These are phyloP conservation scores for Claviceps maximensis DNA, from an alignment of 2,329 filamentous ascomycete species.

Conservation along the genomic window DNA sequence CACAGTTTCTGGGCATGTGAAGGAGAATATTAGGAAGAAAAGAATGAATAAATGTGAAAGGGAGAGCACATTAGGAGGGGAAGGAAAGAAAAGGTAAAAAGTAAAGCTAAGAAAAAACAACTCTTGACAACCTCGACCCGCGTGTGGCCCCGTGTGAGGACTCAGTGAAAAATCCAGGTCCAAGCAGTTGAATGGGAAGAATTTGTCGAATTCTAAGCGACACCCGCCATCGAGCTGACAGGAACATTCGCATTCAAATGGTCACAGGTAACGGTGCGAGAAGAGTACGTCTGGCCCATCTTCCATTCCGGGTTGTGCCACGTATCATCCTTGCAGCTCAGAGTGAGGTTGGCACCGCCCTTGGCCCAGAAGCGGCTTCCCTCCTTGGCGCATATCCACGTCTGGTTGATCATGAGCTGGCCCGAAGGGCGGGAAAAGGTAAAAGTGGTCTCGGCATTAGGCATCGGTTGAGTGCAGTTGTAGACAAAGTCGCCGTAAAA, in stretches of 20 bases:
- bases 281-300: slow-evolving; percentile 19
- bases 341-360: slow-evolving; percentile 15
- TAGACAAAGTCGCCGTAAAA: slow-evolving; percentile 35
- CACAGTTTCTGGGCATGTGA: too few relatives aligned
- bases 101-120: neutral
- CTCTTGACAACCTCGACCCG: too few relatives aligned
- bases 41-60: neutral
- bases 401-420: slow-evolving; percentile 32
- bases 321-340: slow-evolving; percentile 15
- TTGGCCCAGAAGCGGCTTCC: slow-evolving; percentile 17
- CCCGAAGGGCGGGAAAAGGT: slow-evolving; percentile 25
- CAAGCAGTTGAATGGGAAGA: neutral
- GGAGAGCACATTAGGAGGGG: neutral
- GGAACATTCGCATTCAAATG: slow-evolving; percentile 13
- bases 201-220: slow-evolving; percentile 10
- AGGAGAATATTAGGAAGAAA: neutral
- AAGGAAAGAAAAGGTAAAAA: neutral
- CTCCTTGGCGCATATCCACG: slow-evolving; percentile 33
- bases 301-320: slow-evolving; percentile 20
- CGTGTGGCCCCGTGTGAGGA: too few relatives aligned
- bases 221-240: slow-evolving; percentile 14
- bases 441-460: slow-evolving; percentile 23
- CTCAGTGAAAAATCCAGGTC: neutral
- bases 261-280: slow-evolving; percentile 15
- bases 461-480: slow-evolving; percentile 25